A percentile compares a stretch with the other conserved stretches of the same genome.
These are phyloP conservation scores for Teunomyces lycoperdinae DNA, from an alignment of 805 yeast species.

Conservation along the genomic window DNA sequence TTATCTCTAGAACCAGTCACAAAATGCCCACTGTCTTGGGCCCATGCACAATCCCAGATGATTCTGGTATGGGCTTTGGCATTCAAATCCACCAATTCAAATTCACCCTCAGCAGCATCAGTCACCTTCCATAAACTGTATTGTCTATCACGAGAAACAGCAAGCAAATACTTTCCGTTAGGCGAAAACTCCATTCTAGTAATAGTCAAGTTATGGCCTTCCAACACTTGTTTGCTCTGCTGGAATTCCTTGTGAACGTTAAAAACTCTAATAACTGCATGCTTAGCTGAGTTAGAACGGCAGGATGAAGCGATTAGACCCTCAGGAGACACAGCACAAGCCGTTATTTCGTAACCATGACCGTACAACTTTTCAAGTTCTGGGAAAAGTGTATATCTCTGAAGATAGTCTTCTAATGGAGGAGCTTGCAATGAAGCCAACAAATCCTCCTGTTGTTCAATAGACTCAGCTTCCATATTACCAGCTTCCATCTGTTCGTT, in stretches of 20 bases:
- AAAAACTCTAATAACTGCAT: conserved; percentile 82
- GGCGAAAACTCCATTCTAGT: conserved; percentile 78
- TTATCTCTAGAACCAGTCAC: conserved; percentile 88
- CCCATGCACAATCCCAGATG: conserved; percentile 95
- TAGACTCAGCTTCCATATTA: conserved; percentile 36
- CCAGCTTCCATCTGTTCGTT: conserved; percentile 44
- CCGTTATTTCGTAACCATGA: conserved; percentile 91
- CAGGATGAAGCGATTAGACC: conserved; percentile 86
- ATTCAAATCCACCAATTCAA: conserved; percentile 42
- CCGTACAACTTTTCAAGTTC: conserved; percentile 94
- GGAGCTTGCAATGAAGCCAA: conserved; percentile 50
- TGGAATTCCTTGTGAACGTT: conserved; percentile 55
- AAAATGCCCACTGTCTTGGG: conserved; percentile 52
- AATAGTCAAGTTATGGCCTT: conserved; percentile 79
- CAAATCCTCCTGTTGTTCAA: conserved; percentile 41
- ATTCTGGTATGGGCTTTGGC: conserved; percentile 87
- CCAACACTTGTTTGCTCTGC: conserved; percentile 43
- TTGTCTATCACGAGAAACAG: conserved; percentile 88
- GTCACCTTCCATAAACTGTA: conserved; percentile 65
- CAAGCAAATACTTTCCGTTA: conserved; percentile 58
- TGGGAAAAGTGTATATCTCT: conserved; percentile 91
- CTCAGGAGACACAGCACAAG: conserved; percentile 69
- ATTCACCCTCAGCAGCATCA: conserved; percentile 24
- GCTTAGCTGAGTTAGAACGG: conserved; percentile 76
- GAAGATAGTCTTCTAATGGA: conserved; percentile 88